Evolutionary conservation across 306 rosid species (phyloP), one percentile per base, ranked within the genome.

Genomic region (Vigna mungo): DNA sequence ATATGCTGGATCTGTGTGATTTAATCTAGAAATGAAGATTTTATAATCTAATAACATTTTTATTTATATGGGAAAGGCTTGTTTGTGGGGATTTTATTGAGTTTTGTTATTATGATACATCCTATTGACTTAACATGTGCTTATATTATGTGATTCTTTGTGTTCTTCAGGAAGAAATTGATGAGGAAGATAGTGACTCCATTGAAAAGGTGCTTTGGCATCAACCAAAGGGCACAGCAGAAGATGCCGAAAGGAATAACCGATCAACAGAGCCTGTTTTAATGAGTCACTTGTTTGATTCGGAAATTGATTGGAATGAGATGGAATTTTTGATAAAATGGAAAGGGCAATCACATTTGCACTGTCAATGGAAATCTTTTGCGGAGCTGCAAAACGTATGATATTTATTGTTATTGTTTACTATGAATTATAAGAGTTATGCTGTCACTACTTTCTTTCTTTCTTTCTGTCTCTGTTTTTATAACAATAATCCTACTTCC

Each of bases 291-390:
- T 83, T 93, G 88, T 96, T 91, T 82, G 96, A 92, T 75, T 85
- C 89, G 34, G 93, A 82, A 77, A 86, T 92, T 59, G 97, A 96
- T 86, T 96, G 98, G 98, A 84, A 86, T 82, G 88, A 87, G 80
- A 83, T 86, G 77, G 99, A 96, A 79, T 96, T 93, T 79, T 81
- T 91, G 77, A 96, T 96, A 77, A 96, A 96, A 88, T 96, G 99
- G 99, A 96, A 96, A 86, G 98, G 99, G 84, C 98, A 89, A 55
- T 96, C 99, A 39, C 99, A 96, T 91, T 85, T 96, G 87, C 99
- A 96, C 75, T 96, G 99, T 82, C 97, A 91, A 55, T 96, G 99
- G 99, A 96, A 91, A 84, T 84, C 97, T 59, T 88, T 92, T 69
- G 84, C 89, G n/a, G 99, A 96, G 90, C 89, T 96, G 73, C 99